Base-by-base conservation (phyloP, 108 stramenopile species). In the Phaeodactylum tricornutum region DNA sequence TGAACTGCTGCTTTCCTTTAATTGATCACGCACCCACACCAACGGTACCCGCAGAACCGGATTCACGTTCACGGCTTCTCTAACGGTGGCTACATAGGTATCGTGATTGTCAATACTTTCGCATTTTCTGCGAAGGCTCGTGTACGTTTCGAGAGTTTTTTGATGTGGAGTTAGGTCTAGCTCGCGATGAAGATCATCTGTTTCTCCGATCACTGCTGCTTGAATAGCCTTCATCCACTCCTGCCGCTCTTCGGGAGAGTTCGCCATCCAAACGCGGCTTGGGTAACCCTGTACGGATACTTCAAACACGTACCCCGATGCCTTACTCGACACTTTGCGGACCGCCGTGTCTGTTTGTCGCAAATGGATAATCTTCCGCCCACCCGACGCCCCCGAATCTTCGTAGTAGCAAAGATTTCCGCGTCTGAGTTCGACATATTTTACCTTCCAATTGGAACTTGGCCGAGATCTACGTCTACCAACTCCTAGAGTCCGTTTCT, bases 191-290 rank as follows among this genome's bases (percentile, higher is more conserved):
- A n/a, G n/a, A n/a, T n/a, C n/a, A n/a, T n/a, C n/a, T n/a, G n/a
- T n/a, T n/a, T 67, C 75, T 23, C 87, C 87, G 53, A 84, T 66
- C 87, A 84, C 84, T 19, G 83, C 80, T 42, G 68, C 62, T 42
- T 84, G 72, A 39, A 89, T 80, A n/a, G 80, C 73, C 44, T 67
- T 63, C 19, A 89, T 77, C 87, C 87, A 89, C 51, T 57, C 61
- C 36, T 64, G 54, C 1, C 82, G 62, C 46, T 84, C 87, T 51
- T 84, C 78, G 35, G 62, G 59, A 29, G 80, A 75, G 45, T 77
- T 65, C 3, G 81, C 72, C 78, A 81, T 74, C 77, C 82, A 84
- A 6, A 74, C 29, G 19, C 59, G 50, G 29, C 63, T 62, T 16
- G 59, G 64, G 19, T 75, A 66, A 6, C 75, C 80, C 37, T 79